Percentiles rank a stretch among this genome's conserved stretches.
Conservation (phyloP, 176 grass and related monocot genomes). For the Pharus latifolius region DNA sequence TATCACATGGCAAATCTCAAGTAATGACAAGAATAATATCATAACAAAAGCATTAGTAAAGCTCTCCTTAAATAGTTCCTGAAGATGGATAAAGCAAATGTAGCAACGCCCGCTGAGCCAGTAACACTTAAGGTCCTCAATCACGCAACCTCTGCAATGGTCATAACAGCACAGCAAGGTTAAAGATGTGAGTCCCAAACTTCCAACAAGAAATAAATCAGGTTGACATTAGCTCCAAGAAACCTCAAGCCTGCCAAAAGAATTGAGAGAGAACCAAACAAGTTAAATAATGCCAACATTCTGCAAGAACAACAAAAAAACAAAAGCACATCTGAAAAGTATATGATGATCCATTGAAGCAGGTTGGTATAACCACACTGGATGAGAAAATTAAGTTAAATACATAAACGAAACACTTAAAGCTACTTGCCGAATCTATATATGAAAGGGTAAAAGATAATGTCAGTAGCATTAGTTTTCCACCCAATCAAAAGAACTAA, state of each 20-base stretch:
- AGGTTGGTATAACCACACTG: background rate
- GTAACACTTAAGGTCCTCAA: slow-evolving; percentile 23
- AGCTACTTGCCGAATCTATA: background rate
- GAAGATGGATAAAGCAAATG: slow-evolving; percentile 19
- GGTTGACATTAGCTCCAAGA: slow-evolving; percentile 59
- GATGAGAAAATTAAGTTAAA: background rate
- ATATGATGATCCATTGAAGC: background rate
- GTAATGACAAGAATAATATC: slow-evolving; percentile 18
- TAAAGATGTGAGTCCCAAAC: slow-evolving; percentile 89
- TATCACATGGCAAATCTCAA: slow-evolving; percentile 20
- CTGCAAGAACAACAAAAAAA: background rate
- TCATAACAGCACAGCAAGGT: slow-evolving; percentile 78
- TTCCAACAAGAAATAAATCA: slow-evolving; percentile 85
- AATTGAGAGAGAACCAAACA: slow-evolving; percentile 22
- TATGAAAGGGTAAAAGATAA: background rate
- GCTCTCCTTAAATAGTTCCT: slow-evolving; percentile 19
- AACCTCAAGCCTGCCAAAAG: slow-evolving; percentile 76
- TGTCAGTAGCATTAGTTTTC: background rate
- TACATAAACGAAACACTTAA: background rate
- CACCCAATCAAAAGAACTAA: background rate
- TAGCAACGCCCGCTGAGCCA: background rate
- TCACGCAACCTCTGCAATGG: slow-evolving; percentile 72
- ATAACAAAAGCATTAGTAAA: slow-evolving; percentile 36
- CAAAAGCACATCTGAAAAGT: background rate
- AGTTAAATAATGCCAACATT: slow-evolving; percentile 7